These are phyloP conservation scores for Verticillium nubilum DNA, from an alignment of 2,329 filamentous ascomycete species.

Conservation along the genomic window DNA sequence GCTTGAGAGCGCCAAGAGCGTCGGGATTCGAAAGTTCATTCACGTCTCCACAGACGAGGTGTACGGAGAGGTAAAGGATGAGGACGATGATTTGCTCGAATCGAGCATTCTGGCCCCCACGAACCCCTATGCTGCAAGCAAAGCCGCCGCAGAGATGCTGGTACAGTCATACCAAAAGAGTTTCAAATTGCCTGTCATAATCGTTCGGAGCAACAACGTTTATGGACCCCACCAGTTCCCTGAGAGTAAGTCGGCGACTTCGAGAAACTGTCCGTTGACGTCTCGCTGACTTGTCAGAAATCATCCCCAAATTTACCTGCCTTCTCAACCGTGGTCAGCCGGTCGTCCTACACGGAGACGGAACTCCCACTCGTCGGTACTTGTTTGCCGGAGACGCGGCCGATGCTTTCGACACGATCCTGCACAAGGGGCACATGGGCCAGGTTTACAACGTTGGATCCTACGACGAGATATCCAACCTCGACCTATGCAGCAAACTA, in stretches of 20 bases:
- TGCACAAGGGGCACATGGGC: constrained; percentile 69
- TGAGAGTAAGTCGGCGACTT: constrained; percentile 55
- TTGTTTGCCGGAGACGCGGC: constrained; percentile 75
- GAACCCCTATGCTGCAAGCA: constrained; percentile 77
- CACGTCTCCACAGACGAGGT: constrained; percentile 84
- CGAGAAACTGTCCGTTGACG: not conserved
- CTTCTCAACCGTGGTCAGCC: constrained; percentile 61
- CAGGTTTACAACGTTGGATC: constrained; percentile 82
- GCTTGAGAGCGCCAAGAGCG: constrained; percentile 69
- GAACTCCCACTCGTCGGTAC: constrained; percentile 68
- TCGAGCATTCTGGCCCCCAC: constrained; percentile 71
- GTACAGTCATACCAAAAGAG: constrained; percentile 83
- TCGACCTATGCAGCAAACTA: constrained; percentile 61
- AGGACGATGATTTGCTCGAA: constrained; percentile 66
- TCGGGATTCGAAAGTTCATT: constrained; percentile 67
- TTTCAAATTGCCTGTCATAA: constrained; percentile 74
- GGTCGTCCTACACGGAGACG: constrained; percentile 71
- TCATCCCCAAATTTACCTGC: constrained; percentile 77
- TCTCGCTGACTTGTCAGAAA: constrained; percentile 47
- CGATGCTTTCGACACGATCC: constrained; percentile 77
- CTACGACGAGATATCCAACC: constrained; percentile 70
- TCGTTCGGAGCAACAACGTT: constrained; percentile 78
- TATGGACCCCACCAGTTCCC: constrained; percentile 82
- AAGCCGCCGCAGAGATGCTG: constrained; percentile 78
- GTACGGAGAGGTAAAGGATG: constrained; percentile 72